Percentiles rank a stretch among this genome's conserved stretches.
phyloP scores from a whole-genome alignment of 2,329 filamentous ascomycete species.

The Hypoxylon sp. region DNA sequence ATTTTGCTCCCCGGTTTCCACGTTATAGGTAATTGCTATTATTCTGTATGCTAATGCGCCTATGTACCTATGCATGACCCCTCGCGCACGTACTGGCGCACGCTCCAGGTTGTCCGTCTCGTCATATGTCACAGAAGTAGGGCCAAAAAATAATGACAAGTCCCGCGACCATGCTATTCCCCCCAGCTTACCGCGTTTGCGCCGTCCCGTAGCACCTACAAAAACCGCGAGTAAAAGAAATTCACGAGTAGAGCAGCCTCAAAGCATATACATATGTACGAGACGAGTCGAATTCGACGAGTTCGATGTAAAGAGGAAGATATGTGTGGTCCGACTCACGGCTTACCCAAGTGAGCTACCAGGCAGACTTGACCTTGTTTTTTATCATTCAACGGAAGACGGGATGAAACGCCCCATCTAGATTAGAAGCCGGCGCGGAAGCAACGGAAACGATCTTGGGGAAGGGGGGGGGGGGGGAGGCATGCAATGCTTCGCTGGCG shows the following conservation, averaged over 20 bases:
- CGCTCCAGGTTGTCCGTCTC: background rate
- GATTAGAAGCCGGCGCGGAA: background rate
- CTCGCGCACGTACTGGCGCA: background rate
- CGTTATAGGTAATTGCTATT: background rate
- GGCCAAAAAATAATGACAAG: background rate
- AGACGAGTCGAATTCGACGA: background rate
- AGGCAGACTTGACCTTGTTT: background rate
- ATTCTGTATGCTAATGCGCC: background rate
- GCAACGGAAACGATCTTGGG: constrained; percentile 1
- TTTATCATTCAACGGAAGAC: background rate
- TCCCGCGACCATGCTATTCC: background rate
- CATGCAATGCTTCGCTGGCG: background rate
- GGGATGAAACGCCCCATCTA: constrained; percentile 5
- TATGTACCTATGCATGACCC: background rate
- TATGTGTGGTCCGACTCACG: background rate
- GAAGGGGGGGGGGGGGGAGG: background rate
- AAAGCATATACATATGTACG: background rate
- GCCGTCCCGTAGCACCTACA: background rate
- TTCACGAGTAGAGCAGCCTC: background rate
- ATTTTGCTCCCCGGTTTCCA: background rate
- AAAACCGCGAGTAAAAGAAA: too few species aligned
- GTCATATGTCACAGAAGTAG: constrained; percentile 1
- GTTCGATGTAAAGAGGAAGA: background rate
- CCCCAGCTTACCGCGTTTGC: background rate
- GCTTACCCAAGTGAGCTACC: background rate